Percentiles rank a stretch among this genome's conserved stretches.
These are phyloP conservation scores for Entelexis sorbosivorans DNA, from an alignment of 1,139 yeast genomes.

Conservation along the genomic window DNA sequence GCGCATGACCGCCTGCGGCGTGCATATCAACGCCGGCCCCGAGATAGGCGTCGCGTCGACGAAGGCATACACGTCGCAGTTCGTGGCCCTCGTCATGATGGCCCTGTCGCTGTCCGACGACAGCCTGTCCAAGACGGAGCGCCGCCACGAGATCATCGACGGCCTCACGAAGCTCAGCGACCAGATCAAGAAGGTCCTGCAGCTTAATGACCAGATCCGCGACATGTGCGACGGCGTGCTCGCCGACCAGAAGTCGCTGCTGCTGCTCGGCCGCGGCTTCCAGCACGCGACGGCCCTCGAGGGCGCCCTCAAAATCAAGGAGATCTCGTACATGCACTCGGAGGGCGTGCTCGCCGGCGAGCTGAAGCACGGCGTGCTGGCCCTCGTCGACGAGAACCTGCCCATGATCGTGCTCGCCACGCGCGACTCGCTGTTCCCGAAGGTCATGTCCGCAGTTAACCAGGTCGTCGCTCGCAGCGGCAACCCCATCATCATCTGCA, in stretches of 20 bases:
- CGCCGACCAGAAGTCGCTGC: conserved; percentile 71
- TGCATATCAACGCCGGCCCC: conserved; percentile 98
- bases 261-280: conserved; percentile 93
- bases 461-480: conserved; percentile 98
- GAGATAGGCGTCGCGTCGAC: conserved; percentile 99
- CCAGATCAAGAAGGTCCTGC: conserved; percentile 69
- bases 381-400: conserved; percentile 84
- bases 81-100: conserved; percentile 92
- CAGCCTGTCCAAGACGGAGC: conserved; percentile 59
- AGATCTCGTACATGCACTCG: conserved; percentile 96
- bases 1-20: conserved; percentile 96
- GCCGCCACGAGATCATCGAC: conserved; percentile 77
- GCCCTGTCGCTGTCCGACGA: conserved; percentile 91
- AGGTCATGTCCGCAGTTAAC: conserved; percentile 89
- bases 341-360: conserved; percentile 99
- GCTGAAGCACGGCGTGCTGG: conserved; percentile 95
- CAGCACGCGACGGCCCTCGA: conserved; percentile 96
- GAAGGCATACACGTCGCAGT: conserved; percentile 97
- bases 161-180: conserved; percentile 78
- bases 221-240: conserved; percentile 60
- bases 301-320: conserved; percentile 96
- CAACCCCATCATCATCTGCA: conserved; percentile 86
- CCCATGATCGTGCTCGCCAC: conserved; percentile 96
- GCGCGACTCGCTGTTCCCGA: conserved; percentile 93
- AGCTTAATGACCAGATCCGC: conserved; percentile 64